Conservation (phyloP, 2,329 filamentous ascomycete species). For the Pyrenophora seminiperda region DNA sequence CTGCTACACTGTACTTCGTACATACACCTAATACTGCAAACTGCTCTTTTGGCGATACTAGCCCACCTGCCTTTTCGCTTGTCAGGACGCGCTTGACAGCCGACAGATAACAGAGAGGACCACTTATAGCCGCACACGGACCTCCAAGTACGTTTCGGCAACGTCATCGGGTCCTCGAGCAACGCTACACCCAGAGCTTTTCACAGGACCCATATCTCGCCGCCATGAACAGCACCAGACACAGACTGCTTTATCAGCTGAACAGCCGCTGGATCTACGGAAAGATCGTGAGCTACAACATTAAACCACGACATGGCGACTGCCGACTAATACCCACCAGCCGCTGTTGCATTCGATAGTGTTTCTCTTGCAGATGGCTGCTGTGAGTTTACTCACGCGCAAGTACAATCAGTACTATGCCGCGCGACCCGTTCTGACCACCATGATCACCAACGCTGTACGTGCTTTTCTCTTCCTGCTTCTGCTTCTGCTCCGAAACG, state of each 20-base stretch:
- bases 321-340: conserved; percentile 56
- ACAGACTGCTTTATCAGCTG: conserved; percentile 67
- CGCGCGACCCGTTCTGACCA: conserved; percentile 89
- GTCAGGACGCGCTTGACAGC: conserved; percentile 4
- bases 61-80: conserved; percentile 5
- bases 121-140: conserved; percentile 25
- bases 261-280: conserved; percentile 77
- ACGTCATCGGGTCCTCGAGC: conserved; percentile 37
- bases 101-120: conserved; percentile 9
- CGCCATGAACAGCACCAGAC: conserved; percentile 50
- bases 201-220: conserved; percentile 28
- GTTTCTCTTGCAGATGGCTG: conserved; percentile 85
- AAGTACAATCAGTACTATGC: conserved; percentile 96
- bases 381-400: conserved; percentile 78
- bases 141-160: conserved; percentile 27
- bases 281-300: conserved; percentile 63
- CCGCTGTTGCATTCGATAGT: conserved; percentile 85
- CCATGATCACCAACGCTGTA: conserved; percentile 98
- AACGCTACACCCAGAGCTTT: conserved; percentile 22
- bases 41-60: conserved; percentile 7
- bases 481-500: background rate
- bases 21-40: no score
- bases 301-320: background rate
- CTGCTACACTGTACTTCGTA: conserved; percentile 25
- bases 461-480: conserved; percentile 37